Conservation (phyloP, 805 yeast species). For the Cyberlindnera xylosilytica region DNA sequence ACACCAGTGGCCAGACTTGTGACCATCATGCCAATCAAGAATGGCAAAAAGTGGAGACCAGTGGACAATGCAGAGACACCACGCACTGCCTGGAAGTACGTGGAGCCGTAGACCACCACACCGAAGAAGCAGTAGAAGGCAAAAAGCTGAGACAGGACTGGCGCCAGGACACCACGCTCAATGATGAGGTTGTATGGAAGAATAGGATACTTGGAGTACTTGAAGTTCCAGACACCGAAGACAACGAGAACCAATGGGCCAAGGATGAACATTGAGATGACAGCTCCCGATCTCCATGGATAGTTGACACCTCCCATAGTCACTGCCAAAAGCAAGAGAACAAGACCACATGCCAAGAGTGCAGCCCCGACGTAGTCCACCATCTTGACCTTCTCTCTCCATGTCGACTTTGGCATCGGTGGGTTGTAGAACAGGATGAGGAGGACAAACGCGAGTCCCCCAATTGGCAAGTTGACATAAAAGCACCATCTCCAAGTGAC, state of each 20-base stretch:
- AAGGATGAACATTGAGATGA: conserved; percentile 44
- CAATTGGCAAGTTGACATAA: conserved; percentile 65
- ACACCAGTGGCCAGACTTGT: conserved; percentile 25
- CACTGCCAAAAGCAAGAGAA: conserved; percentile 45
- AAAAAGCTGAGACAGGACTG: conserved; percentile 29
- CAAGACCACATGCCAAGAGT: conserved; percentile 40
- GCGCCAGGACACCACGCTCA: conserved; percentile 32
- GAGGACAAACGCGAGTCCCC: conserved; percentile 45
- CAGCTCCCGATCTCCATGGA: conserved; percentile 55
- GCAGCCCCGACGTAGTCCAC: conserved; percentile 51
- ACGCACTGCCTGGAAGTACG: conserved; percentile 50
- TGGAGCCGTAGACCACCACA: conserved; percentile 33
- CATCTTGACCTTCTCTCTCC: conserved; percentile 35
- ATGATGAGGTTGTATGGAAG: conserved; percentile 41
- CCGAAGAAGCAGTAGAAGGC: conserved; percentile 41
- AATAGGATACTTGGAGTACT: conserved; percentile 12
- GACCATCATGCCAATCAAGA: conserved; percentile 17
- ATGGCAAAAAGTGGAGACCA: conserved; percentile 24
- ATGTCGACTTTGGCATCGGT: conserved; percentile 40
- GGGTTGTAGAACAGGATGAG: conserved; percentile 44
- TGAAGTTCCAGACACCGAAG: conserved; percentile 18
- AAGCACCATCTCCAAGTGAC: conserved; percentile 77
- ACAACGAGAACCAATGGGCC: conserved; percentile 7
- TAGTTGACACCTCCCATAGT: conserved; percentile 52
- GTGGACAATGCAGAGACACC: conserved; percentile 26